Base-by-base conservation (phyloP, 345 rosid genomes). In the Raphanus raphanistrum region DNA sequence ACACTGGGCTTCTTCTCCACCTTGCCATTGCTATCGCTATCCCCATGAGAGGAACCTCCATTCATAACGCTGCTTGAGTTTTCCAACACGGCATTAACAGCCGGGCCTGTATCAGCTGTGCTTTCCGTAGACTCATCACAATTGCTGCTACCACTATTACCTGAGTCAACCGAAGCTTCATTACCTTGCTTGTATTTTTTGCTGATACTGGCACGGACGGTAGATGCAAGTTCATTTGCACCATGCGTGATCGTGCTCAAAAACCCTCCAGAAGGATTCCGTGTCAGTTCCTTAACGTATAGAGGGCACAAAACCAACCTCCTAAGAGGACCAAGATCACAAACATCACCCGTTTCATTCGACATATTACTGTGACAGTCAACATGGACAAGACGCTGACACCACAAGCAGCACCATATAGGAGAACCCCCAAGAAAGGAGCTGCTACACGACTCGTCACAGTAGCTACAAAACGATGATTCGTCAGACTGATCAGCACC, bases 391-490 rank as follows among this genome's bases (percentile, higher is more conserved):
- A 95, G 91, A 43, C 90, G 91, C 77, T 95, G 99, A 83, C 99
- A 95, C 99, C 99, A 95, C 82, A 88, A 87, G 88, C 99, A 95
- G 82, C 97, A 90, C 99, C 98, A 95, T 75, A 90, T 87, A 50
- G 55, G 55, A 48, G 55, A 48, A 48, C 55, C 55, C 55, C 55
- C 55, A n/a, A 48, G 55, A 48, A 92, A 95, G 45, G 98, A 88
- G 64, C 96, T 91, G 70, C 87, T 88, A 73, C 97, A 95, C 8
- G 88, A 88, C 84, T 92, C 99, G 65, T 95, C 98, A 80, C 98
- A 92, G 79, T 86, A 89, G 79, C 90, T 90, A 76, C 98, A 95
- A 61, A 88, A 88, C 3, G 87, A 85, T 75, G 88, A 82, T 73
- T 91, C 99, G 45, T 90, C 92, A 54, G 87, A 86, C 82, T 87